Evolutionary conservation across 768 basidiomycete genomes (phyloP), one percentile per base, ranked within the genome.

Genomic region (Auricularia cornea): DNA sequence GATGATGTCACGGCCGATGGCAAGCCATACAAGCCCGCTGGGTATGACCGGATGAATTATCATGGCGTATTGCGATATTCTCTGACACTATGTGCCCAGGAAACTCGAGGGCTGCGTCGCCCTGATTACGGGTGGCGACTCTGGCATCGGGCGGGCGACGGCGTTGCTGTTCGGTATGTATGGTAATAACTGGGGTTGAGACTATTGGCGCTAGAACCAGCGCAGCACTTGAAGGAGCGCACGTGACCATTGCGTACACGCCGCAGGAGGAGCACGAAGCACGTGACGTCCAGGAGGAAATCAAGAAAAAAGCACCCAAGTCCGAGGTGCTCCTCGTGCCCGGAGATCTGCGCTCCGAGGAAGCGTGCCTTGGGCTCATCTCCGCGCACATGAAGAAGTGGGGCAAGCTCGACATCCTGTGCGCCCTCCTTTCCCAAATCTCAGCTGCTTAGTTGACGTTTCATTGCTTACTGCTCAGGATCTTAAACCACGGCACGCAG

Each of bases 101-200:
- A 81, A 82, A 73, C 73, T 83, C 38, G 70, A 77, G 60, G 81
- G 79, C 14, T 79, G 79, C 71, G 78, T 75, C 62, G 76, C 78
- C 1, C 70, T 84, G 67, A 74, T 83, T 61, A 83, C 81, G 1
- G 82, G 82, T 35, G 80, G 75, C 28, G 82, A 83, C 68, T 79
- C 78, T 20, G 80, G 81, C 23, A 83, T 81, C 59, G 81, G 81
- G 12, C 68, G 80, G 23, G 71, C 76, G 28, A 72, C 75, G 12
- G 80, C 80, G 2, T 72, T 80, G 62, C 74, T 80, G 16, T 75
- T 74, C 54, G 74, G 75, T 73, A 51, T 28, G 72, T n/a, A n/a
- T n/a, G n/a, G n/a, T n/a, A n/a, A n/a, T n/a, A n/a, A n/a, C n/a
- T n/a, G n/a, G n/a, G n/a, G n/a, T n/a, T n/a, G n/a, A n/a, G n/a